Conservation (phyloP, 2,329 filamentous ascomycete species). For the Sordariomycetes sp. region DNA sequence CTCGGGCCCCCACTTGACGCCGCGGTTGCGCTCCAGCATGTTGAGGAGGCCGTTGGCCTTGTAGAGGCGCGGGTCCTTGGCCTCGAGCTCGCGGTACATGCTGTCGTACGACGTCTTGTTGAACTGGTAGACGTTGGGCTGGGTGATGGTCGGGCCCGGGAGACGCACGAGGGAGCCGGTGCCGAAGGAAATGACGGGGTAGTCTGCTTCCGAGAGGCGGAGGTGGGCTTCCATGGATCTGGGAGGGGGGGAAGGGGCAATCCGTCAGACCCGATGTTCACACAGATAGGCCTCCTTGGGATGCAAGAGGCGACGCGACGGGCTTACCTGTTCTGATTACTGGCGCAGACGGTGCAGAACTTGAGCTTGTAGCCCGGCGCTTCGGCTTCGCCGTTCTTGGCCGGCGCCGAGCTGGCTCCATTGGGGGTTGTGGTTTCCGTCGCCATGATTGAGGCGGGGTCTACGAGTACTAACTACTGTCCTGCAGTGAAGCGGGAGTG, state of each 20-base stretch:
- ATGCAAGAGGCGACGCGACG: background rate
- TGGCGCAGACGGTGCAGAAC: slow-evolving; percentile 98
- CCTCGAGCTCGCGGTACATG: slow-evolving; percentile 83
- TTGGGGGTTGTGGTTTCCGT: slow-evolving; percentile 13
- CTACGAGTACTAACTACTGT: background rate
- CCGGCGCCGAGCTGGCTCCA: slow-evolving; percentile 15
- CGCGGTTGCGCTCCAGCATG: slow-evolving; percentile 87
- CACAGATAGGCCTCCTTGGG: background rate
- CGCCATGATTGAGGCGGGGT: background rate
- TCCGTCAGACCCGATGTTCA: background rate
- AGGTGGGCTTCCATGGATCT: slow-evolving; percentile 99
- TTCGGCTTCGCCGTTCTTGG: slow-evolving; percentile 30
- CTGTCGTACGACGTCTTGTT: slow-evolving; percentile 91
- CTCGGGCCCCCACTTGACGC: slow-evolving; percentile 90
- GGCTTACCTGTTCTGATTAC: slow-evolving; percentile 84
- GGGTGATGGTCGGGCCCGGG: slow-evolving; percentile 77
- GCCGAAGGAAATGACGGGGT: slow-evolving; percentile 96
- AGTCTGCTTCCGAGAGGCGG: slow-evolving; percentile 70
- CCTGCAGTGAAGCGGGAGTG: background rate
- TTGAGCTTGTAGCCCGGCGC: slow-evolving; percentile 70
- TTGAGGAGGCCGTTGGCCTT: slow-evolving; percentile 84
- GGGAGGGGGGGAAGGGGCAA: background rate
- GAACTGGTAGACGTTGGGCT: slow-evolving; percentile 97
- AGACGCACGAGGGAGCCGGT: slow-evolving; percentile 90
- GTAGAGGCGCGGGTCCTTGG: slow-evolving; percentile 80